phyloP scores from a whole-genome alignment of 2,329 filamentous ascomycete species.

The Colletotrichum eleusines region DNA sequence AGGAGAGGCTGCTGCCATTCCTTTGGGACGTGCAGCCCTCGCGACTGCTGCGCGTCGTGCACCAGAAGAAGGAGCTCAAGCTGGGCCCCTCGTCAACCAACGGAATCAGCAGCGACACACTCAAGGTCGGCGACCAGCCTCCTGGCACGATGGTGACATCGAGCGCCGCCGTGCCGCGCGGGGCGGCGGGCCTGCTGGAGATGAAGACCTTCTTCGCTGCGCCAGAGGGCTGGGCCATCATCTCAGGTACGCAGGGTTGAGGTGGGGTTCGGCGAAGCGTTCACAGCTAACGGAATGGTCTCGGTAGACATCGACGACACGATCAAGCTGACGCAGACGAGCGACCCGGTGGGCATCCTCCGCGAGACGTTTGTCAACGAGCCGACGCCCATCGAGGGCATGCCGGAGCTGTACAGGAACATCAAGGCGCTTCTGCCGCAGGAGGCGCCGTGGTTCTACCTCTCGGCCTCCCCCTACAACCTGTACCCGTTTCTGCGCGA shows the following conservation, averaged over 20 bases:
- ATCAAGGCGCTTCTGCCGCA: constrained; percentile 66
- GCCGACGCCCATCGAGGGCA: constrained; percentile 78
- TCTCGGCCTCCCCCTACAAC: constrained; percentile 94
- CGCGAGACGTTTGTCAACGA: constrained; percentile 85
- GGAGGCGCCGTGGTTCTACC: constrained; percentile 87
- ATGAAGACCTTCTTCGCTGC: constrained; percentile 82
- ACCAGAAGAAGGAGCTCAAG: constrained; percentile 62
- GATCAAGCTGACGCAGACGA: constrained; percentile 90
- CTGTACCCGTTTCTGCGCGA: constrained; percentile 86
- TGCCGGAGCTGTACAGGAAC: constrained; percentile 85
- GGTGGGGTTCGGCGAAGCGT: background rate
- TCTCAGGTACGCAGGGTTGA: constrained; percentile 69
- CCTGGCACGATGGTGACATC: constrained; percentile 62
- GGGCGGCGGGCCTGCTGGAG: constrained; percentile 66
- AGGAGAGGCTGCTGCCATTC: constrained; percentile 80
- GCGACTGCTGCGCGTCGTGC: constrained; percentile 73
- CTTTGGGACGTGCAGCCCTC: constrained; percentile 80
- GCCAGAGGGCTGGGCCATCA: constrained; percentile 84
- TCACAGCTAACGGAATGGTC: constrained; percentile 33
- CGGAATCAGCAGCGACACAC: constrained; percentile 76
- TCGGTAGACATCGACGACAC: constrained; percentile 88
- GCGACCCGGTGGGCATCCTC: constrained; percentile 83
- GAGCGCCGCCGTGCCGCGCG: constrained; percentile 62
- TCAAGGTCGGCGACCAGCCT: constrained; percentile 62
- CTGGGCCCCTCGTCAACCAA: constrained; percentile 79